A percentile compares a stretch with the other conserved stretches of the same genome.
Evolutionary conservation across 2,329 filamentous ascomycete genomes (phyloP).

Genomic region (Capronia americana): DNA sequence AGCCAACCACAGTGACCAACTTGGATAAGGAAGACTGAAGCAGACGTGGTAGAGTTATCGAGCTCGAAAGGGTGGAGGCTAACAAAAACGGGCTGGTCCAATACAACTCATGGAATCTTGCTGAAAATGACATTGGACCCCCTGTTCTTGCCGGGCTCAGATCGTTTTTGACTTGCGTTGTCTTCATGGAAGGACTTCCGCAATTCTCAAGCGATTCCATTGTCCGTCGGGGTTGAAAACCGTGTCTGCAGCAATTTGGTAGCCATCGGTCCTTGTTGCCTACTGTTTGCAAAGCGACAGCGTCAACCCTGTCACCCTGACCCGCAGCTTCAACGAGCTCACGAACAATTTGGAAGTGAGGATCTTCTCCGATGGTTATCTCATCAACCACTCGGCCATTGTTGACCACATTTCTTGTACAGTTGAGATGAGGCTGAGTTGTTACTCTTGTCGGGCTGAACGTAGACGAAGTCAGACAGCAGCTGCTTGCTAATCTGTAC

Average conservation of each 20-base stretch:
- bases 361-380: slow-evolving; percentile 34
- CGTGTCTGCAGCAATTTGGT: slow-evolving; percentile 45
- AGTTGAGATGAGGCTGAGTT: slow-evolving; percentile 58
- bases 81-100: neutral
- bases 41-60: neutral
- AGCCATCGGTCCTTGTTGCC: slow-evolving; percentile 56
- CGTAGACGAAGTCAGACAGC: slow-evolving; percentile 59
- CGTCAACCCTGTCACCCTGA: slow-evolving; percentile 51
- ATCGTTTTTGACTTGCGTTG: neutral
- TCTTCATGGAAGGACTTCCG: neutral
- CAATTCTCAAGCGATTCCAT: neutral
- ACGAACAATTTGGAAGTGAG: slow-evolving; percentile 41
- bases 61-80: neutral
- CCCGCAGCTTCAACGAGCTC: slow-evolving; percentile 53
- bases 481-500: slow-evolving; percentile 48
- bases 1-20: slow-evolving; percentile 32
- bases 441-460: slow-evolving; percentile 60
- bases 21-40: slow-evolving; percentile 30
- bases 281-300: slow-evolving; percentile 54
- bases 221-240: no score
- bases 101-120: neutral
- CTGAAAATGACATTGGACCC: neutral
- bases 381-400: slow-evolving; percentile 44
- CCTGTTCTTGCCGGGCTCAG: neutral
- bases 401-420: slow-evolving; percentile 60